These are phyloP conservation scores for Colletotrichum chlorophyti DNA, from an alignment of 2,329 filamentous ascomycete species.

Conservation along the genomic window DNA sequence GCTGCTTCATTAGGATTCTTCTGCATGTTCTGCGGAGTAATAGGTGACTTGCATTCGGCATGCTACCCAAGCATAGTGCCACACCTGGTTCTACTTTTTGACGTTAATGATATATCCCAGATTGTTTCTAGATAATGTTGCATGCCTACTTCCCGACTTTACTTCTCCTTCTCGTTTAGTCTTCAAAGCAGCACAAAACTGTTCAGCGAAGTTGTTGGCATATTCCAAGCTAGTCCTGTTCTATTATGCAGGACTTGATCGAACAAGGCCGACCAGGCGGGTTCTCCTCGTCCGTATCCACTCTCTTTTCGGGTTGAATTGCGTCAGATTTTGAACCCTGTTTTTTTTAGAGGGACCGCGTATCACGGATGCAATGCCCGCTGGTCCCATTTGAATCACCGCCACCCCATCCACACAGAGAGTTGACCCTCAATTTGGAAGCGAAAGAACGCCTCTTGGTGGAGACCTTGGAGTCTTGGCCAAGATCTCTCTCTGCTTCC, in stretches of 20 bases:
- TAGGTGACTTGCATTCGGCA: too few species aligned
- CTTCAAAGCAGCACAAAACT: too few species aligned
- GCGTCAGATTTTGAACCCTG: conserved; percentile 6
- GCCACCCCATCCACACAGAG: not conserved
- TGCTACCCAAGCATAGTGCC: too few species aligned
- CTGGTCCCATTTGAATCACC: conserved; percentile 13
- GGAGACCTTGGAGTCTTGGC: not conserved
- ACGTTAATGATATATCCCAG: too few species aligned
- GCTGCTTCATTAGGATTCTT: too few species aligned
- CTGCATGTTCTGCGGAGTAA: too few species aligned
- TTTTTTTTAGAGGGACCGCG: not conserved
- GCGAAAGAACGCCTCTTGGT: not conserved
- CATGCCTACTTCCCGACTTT: too few species aligned
- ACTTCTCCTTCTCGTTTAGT: too few species aligned
- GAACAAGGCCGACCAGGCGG: conserved; percentile 3
- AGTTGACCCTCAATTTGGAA: not conserved
- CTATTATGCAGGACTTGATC: not conserved
- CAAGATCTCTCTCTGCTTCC: not conserved
- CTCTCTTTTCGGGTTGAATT: conserved; percentile 1
- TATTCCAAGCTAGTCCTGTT: too few species aligned
- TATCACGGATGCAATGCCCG: conserved; percentile 7
- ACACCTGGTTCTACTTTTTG: too few species aligned
- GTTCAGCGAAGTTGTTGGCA: too few species aligned
- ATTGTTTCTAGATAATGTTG: too few species aligned
- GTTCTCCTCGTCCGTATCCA: conserved; percentile 4